Conservation (phyloP, 2,329 filamentous ascomycete species). For the Drechslerella dactyloides region DNA sequence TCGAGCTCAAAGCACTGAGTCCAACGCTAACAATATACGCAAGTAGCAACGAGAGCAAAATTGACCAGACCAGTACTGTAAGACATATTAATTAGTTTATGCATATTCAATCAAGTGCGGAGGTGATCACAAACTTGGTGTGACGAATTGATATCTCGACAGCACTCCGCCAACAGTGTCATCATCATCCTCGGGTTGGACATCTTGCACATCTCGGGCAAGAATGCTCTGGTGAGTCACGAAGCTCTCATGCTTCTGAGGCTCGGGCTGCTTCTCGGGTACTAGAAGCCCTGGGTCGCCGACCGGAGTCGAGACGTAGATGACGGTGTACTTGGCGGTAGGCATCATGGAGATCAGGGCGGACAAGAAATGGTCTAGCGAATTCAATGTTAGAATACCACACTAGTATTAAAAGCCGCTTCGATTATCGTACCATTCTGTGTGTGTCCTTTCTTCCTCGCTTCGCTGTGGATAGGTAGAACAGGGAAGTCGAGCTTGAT, state of each 20-base stretch:
- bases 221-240: slow-evolving; percentile 28
- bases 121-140: slow-evolving; percentile 69
- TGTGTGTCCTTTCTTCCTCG: slow-evolving; percentile 32
- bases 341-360: slow-evolving; percentile 53
- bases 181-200: slow-evolving; percentile 3
- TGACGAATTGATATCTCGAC: slow-evolving; percentile 93
- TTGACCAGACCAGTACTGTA: slow-evolving; percentile 16
- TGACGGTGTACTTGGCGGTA: slow-evolving; percentile 52
- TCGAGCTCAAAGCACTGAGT: slow-evolving; percentile 28
- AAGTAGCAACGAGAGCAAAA: slow-evolving; percentile 16
- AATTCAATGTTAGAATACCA: neutral
- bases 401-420: neutral
- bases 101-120: neutral
- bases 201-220: slow-evolving; percentile 17
- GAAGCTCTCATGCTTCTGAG: slow-evolving; percentile 36
- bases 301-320: slow-evolving; percentile 54
- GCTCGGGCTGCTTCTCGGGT: slow-evolving; percentile 27
- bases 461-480: slow-evolving; percentile 34
- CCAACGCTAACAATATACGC: slow-evolving; percentile 23
- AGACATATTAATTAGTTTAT: neutral
- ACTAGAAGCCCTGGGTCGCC: slow-evolving; percentile 33
- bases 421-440: slow-evolving; percentile 27
- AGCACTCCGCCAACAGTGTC: slow-evolving; percentile 65
- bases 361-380: slow-evolving; percentile 53
- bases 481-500: slow-evolving; percentile 49